Conservation (phyloP, 164 flowering plant species). For the Nelumbo lutea region DNA sequence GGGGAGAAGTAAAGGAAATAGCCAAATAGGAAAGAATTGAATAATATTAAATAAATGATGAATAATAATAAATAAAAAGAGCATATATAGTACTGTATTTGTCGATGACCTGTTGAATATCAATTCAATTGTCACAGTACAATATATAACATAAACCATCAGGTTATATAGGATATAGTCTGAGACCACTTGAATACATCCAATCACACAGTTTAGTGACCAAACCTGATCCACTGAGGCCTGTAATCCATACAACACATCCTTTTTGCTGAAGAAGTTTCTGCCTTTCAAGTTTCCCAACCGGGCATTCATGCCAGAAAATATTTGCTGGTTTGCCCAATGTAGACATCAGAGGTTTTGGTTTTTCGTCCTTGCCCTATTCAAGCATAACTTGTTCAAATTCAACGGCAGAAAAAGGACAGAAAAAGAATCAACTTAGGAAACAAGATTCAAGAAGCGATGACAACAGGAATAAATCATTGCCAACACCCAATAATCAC, state of each 20-base stretch:
- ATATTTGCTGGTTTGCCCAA: slow-evolving; percentile 66
- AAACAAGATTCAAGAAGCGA: too few species aligned
- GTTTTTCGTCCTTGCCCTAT: slow-evolving; percentile 23
- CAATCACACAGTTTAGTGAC: not conserved
- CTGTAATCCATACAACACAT: slow-evolving; percentile 90
- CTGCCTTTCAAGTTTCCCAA: slow-evolving; percentile 62
- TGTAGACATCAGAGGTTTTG: slow-evolving; percentile 23
- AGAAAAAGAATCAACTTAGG: not conserved
- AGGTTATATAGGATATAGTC: not conserved
- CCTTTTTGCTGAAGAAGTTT: slow-evolving; percentile 76
- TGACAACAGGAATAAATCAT: too few species aligned
- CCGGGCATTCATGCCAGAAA: slow-evolving; percentile 77
- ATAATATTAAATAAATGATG: too few species aligned
- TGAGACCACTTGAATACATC: not conserved
- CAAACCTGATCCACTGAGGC: slow-evolving; percentile 96
- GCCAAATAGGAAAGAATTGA: too few species aligned
- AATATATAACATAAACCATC: not conserved
- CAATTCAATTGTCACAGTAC: too few species aligned
- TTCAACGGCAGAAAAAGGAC: not conserved
- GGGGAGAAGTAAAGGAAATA: too few species aligned
- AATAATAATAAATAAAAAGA: too few species aligned
- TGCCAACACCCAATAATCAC: too few species aligned
- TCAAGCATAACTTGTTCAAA: not conserved
- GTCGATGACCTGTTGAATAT: too few species aligned
- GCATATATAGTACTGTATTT: too few species aligned